A percentile compares a stretch with the other conserved stretches of the same genome.
Evolutionary conservation across 768 basidiomycete genomes (phyloP).

Genomic region (Mycena pura): DNA sequence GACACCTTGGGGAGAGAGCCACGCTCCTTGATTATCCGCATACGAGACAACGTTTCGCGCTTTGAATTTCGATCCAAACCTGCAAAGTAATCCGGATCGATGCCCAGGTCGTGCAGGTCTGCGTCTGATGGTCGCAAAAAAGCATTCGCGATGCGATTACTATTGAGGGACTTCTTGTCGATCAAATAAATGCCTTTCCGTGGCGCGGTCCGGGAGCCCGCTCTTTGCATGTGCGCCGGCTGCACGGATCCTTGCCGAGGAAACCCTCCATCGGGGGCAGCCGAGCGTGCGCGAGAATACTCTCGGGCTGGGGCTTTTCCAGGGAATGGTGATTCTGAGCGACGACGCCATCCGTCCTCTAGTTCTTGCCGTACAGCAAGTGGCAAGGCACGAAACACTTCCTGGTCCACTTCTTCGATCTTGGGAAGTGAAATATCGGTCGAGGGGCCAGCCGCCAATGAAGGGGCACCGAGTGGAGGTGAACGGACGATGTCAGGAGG

Average conservation of each 20-base stretch:
- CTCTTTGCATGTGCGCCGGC: slow-evolving; percentile 31
- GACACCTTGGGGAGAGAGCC: slow-evolving; percentile 48
- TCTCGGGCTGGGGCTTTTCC: slow-evolving; percentile 20
- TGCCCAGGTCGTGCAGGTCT: slow-evolving; percentile 67
- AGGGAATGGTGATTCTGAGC: slow-evolving; percentile 57
- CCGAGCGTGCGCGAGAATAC: not conserved
- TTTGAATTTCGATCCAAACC: slow-evolving; percentile 71
- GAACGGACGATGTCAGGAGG: not conserved
- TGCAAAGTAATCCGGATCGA: slow-evolving; percentile 78
- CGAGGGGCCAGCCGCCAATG: slow-evolving; percentile 34
- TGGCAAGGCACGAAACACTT: slow-evolving; percentile 75
- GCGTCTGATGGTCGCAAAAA: slow-evolving; percentile 49
- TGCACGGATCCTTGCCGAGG: slow-evolving; percentile 41
- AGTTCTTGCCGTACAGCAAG: slow-evolving; percentile 73
- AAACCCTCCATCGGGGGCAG: slow-evolving; percentile 36
- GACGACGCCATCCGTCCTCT: slow-evolving; percentile 70
- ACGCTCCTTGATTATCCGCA: slow-evolving; percentile 54
- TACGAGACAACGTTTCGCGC: slow-evolving; percentile 73
- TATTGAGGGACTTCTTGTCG: slow-evolving; percentile 30
- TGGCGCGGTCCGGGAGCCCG: not conserved
- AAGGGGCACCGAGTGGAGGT: not conserved
- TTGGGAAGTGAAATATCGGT: slow-evolving; percentile 56
- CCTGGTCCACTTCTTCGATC: slow-evolving; percentile 77
- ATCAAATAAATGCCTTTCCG: slow-evolving; percentile 20
- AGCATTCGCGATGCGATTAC: slow-evolving; percentile 14